A percentile compares a stretch with the other conserved stretches of the same genome.
Conservation (phyloP, 208 protist genomes). For the Acanthamoeba sp. region DNA sequence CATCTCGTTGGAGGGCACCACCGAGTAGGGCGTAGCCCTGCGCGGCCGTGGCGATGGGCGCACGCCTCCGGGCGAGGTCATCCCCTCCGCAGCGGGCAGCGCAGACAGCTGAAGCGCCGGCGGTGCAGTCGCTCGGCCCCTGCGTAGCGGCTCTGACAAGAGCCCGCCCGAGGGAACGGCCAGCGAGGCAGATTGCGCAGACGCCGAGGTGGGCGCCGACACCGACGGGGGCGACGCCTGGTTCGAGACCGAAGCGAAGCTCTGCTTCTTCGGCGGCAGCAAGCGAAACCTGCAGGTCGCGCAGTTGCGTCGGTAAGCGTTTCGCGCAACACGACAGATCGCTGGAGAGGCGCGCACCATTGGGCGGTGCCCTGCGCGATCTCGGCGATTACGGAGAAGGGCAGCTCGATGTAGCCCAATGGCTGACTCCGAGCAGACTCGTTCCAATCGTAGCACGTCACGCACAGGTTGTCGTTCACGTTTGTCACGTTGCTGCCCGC, state of each 20-base stretch:
- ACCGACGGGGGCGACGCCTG: not conserved
- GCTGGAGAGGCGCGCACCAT: not conserved
- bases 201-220: not conserved
- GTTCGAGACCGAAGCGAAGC: not conserved
- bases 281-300: not conserved
- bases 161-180: no score
- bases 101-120: not conserved
- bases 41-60: not conserved
- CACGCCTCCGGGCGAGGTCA: not conserved
- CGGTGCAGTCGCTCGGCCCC: no score
- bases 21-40: not conserved
- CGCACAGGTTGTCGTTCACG: not conserved
- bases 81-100: no score
- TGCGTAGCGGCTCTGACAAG: not conserved
- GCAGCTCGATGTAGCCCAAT: not conserved
- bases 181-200: not conserved
- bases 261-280: not conserved
- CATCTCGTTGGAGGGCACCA: not conserved
- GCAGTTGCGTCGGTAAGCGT: no score
- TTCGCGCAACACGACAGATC: no score
- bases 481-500: not conserved
- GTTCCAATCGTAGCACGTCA: constrained; percentile 7
- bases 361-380: not conserved
- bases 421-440: no score
- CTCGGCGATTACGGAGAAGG: not conserved